These are phyloP conservation scores for Phaeolepiota aurea DNA, from an alignment of 768 basidiomycete species.

Conservation along the genomic window DNA sequence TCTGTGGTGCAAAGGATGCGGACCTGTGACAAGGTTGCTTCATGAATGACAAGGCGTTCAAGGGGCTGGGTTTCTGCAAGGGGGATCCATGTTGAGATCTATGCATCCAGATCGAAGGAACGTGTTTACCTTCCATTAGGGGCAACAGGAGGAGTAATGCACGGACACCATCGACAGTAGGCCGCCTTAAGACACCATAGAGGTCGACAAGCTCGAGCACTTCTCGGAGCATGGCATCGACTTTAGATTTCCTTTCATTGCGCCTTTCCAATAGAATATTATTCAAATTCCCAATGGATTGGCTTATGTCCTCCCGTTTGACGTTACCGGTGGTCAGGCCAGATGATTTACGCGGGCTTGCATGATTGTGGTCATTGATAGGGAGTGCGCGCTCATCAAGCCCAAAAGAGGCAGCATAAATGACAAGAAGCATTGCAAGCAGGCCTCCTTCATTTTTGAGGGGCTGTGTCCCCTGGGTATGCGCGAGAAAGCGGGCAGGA, in stretches of 20 bases:
- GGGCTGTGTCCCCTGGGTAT: conserved; percentile 48
- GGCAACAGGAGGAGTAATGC: conserved; percentile 74
- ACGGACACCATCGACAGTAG: conserved; percentile 82
- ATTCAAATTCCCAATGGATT: conserved; percentile 1
- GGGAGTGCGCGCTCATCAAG: conserved; percentile 71
- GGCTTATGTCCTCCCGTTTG: conserved; percentile 3
- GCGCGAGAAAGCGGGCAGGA: conserved; percentile 59
- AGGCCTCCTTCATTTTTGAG: conserved; percentile 71
- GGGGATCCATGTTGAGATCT: conserved; percentile 8
- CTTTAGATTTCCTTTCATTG: conserved; percentile 41
- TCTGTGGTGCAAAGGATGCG: conserved; percentile 62
- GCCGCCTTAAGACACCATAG: conserved; percentile 69
- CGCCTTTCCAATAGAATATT: conserved; percentile 21
- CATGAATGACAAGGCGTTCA: conserved; percentile 60
- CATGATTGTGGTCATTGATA: conserved; percentile 19
- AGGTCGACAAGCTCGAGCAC: conserved; percentile 75
- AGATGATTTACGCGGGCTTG: conserved; percentile 3
- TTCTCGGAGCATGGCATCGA: conserved; percentile 67
- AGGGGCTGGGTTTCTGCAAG: conserved; percentile 33
- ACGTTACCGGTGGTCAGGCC: conserved; percentile 1
- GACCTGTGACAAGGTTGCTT: conserved; percentile 76
- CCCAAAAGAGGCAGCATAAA: conserved; percentile 89
- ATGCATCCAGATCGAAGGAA: conserved; percentile 3
- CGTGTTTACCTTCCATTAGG: conserved; percentile 65
- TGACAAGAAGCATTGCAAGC: conserved; percentile 70